Evolutionary conservation across 805 yeast genomes (phyloP).

Genomic region (Brettanomyces bruxellensis): DNA sequence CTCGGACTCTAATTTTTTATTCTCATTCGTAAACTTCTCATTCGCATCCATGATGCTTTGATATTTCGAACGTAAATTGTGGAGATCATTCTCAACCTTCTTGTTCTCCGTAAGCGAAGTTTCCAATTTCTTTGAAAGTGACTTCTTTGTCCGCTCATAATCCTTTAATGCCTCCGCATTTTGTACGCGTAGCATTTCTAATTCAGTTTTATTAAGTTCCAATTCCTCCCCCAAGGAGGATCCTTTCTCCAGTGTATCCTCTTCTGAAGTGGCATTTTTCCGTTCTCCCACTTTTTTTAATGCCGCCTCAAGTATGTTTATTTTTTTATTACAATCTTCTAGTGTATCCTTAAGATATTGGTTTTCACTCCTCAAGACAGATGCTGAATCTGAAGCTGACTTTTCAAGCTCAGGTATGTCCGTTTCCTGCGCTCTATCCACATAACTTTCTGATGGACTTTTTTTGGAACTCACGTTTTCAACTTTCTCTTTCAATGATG

Average conservation of each 20-base stretch:
- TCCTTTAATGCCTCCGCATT: constrained; percentile 27
- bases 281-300: constrained; percentile 1
- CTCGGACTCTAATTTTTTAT: constrained; percentile 5
- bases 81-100: constrained; percentile 11
- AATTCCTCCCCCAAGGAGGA: constrained; percentile 3
- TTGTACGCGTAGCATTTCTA: constrained; percentile 27
- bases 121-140: constrained; percentile 18
- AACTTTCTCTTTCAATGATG: no score
- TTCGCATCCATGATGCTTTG: constrained; percentile 11
- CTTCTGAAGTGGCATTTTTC: neutral
- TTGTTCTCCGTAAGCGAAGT: constrained; percentile 9
- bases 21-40: constrained; percentile 5
- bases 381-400: neutral
- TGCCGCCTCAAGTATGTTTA: constrained; percentile 1
- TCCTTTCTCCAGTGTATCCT: neutral
- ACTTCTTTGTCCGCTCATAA: constrained; percentile 23
- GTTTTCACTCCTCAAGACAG: neutral
- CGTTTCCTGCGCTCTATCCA: no score
- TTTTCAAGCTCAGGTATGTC: no score
- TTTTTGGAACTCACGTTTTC: no score
- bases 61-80: constrained; percentile 11
- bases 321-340: neutral
- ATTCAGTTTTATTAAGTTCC: constrained; percentile 9
- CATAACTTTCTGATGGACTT: no score
- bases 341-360: neutral